These are phyloP conservation scores for Neonectria faginata DNA, from an alignment of 2,329 filamentous ascomycete species.

Conservation along the genomic window DNA sequence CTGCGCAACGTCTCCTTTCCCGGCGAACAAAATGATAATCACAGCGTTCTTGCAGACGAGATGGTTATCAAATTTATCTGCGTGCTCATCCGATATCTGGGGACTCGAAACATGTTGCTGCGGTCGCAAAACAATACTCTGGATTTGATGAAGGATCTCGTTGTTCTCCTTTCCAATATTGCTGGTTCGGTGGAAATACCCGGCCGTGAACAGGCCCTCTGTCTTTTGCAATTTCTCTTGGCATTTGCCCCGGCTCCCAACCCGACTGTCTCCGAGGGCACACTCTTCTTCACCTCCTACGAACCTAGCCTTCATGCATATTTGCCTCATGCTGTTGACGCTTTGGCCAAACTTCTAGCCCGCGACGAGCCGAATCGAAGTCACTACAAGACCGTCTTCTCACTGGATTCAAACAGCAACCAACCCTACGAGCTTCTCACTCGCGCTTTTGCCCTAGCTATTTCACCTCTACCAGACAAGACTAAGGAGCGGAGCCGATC, in stretches of 20 bases:
- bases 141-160: constrained; percentile 96
- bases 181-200: constrained; percentile 84
- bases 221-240: constrained; percentile 87
- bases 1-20: constrained; percentile 92
- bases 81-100: constrained; percentile 85
- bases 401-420: constrained; percentile 72
- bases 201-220: constrained; percentile 86
- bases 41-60: constrained; percentile 78
- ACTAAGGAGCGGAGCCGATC: constrained; percentile 64
- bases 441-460: constrained; percentile 85
- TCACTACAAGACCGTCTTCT: constrained; percentile 85
- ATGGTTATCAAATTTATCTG: constrained; percentile 86
- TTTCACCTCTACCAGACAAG: constrained; percentile 84
- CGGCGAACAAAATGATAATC: constrained; percentile 72
- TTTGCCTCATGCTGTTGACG: constrained; percentile 88
- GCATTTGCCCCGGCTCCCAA: constrained; percentile 86
- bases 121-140: constrained; percentile 85
- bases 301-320: constrained; percentile 87
- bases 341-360: constrained; percentile 89
- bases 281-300: constrained; percentile 82
- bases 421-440: constrained; percentile 85
- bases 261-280: constrained; percentile 67
- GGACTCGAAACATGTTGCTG: constrained; percentile 88
- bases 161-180: constrained; percentile 90
- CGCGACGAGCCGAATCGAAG: constrained; percentile 92